These are phyloP conservation scores for Serpula lacrymans DNA, from an alignment of 768 basidiomycete species.

Conservation along the genomic window DNA sequence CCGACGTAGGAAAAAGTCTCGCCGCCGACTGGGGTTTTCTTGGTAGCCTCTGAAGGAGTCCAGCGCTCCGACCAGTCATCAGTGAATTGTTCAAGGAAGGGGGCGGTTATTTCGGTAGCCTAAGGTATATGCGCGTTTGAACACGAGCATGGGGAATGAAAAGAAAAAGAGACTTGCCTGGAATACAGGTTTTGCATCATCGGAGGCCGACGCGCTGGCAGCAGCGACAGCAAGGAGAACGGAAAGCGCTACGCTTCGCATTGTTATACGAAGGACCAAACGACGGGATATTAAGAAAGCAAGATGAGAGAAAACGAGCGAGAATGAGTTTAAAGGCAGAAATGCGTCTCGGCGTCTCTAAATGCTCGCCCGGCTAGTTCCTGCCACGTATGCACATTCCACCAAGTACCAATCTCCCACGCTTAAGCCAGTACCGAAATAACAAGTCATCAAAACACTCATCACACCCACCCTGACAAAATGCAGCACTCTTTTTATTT, in stretches of 20 bases:
- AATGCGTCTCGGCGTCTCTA: constrained; percentile 21
- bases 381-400: constrained; percentile 40
- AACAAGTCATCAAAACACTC: too few relatives aligned
- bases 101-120: constrained; percentile 77
- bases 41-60: constrained; percentile 96
- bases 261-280: constrained; percentile 66
- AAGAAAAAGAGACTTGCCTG: constrained; percentile 43
- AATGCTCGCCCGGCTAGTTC: constrained; percentile 30
- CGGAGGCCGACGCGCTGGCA: constrained; percentile 55
- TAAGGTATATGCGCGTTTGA: constrained; percentile 26
- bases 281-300: constrained; percentile 33
- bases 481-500: too few relatives aligned
- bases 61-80: constrained; percentile 88
- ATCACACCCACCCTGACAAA: too few relatives aligned
- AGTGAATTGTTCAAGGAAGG: constrained; percentile 96
- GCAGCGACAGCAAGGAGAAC: constrained; percentile 65
- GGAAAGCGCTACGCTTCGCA: constrained; percentile 89
- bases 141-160: constrained; percentile 8
- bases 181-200: constrained; percentile 66
- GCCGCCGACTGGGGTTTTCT: constrained; percentile 93
- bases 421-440: too few relatives aligned
- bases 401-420: constrained; percentile 35
- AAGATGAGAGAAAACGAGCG: constrained; percentile 34
- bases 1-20: constrained; percentile 98
- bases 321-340: constrained; percentile 27